Evolutionary conservation across 345 rosid genomes (phyloP).

Genomic region (Schrenkiella parvula): DNA sequence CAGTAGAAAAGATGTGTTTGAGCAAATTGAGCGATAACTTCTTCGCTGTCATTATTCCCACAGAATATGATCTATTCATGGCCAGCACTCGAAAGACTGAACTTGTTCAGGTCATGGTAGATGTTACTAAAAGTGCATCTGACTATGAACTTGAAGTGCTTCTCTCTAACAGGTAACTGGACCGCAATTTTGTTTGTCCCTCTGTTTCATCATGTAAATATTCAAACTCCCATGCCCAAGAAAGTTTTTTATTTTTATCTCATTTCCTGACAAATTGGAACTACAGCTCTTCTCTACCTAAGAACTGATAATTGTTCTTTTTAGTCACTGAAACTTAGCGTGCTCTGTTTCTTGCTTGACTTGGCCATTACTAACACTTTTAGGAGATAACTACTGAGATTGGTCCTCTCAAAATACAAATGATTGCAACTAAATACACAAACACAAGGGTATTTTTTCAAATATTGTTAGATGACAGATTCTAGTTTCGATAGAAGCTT

Average conservation of each 20-base stretch:
- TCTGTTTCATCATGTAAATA: neutral
- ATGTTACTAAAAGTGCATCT: conserved; percentile 73
- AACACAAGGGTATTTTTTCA: neutral
- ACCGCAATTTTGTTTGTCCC: neutral
- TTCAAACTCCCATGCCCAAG: neutral
- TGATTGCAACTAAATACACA: neutral
- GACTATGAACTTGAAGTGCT: conserved; percentile 77
- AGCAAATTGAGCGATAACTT: conserved; percentile 87
- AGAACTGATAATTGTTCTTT: neutral
- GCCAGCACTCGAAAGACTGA: conserved; percentile 91
- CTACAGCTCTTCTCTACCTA: neutral
- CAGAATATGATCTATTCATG: conserved; percentile 91
- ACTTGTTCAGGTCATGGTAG: conserved; percentile 73
- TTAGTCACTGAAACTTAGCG: neutral
- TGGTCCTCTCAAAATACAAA: neutral
- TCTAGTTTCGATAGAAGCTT: neutral
- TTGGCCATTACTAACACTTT: neutral
- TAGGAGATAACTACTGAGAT: neutral
- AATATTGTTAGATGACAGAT: neutral
- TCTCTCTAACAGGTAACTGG: conserved; percentile 69
- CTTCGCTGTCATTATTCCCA: conserved; percentile 77
- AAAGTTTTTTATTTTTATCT: neutral
- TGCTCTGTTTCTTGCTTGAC: neutral
- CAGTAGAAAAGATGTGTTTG: conserved; percentile 76
- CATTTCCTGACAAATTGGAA: neutral